Evolutionary conservation across 192 early-diverging fungal species (phyloP), one percentile per base, ranked within the genome.

Genomic region (Mortierella claussenii): DNA sequence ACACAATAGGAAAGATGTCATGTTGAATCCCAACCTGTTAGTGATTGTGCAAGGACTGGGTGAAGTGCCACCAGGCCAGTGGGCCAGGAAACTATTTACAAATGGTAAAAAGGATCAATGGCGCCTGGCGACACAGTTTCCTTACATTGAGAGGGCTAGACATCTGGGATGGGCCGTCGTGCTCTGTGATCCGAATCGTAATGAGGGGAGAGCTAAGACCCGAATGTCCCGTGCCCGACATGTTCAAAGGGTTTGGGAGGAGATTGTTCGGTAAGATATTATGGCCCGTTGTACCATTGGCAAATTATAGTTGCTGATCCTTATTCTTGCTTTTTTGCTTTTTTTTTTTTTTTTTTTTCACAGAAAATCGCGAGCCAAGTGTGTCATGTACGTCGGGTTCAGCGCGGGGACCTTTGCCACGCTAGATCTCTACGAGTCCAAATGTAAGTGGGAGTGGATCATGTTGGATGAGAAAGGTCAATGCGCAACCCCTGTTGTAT

Each of bases 31-130:
- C 10, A 66, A 75, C 6, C 49, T 75, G 0, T 34, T 75, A 0
- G 24, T 66, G 0, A 75, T 75, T 55, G 57, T 75, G 5, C 71
- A 65, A 36, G 71, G 71, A 0, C 11, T 66, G 9, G 71, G 71
- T 10, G 51, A 65, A 28, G 71, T 75, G 6, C 50, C 71, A 1
- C 71, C 71, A 7, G 71, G 71, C n/a, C 71, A 75, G 31, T 75
- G 71, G 71, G 71, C 71, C 8, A 23, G 71, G 3, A 75, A 75
- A 24, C 34, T 66, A 20, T 75, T 75, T 37, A 75, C 71, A n/a
- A 75, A 75, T 18, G 71, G 71, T 12, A 30, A 54, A 18, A 21
- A 36, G n/a, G 45, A 20, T 13, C 55, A 75, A 47, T 75, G 55
- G 50, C 11, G 34, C 2, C 33, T 54, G 2, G 71, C 63, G 13